Percentiles rank a stretch among this genome's conserved stretches.
Evolutionary conservation across 2,329 filamentous ascomycete species (phyloP).

Genomic region (Diaporthe citri): DNA sequence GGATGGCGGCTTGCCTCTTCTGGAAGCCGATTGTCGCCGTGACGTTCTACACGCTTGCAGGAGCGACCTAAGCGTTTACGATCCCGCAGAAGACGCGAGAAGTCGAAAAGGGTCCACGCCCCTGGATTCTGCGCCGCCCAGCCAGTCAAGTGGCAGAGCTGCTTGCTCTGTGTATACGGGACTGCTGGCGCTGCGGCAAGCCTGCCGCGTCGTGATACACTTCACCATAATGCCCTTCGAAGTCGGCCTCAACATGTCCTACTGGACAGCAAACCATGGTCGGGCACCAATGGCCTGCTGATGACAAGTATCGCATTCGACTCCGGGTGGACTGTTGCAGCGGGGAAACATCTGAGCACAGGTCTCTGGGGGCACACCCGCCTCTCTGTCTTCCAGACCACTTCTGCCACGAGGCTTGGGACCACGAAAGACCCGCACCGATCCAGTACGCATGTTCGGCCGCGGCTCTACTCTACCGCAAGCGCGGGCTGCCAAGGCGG

Average conservation of each 20-base stretch:
- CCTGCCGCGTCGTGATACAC: background rate
- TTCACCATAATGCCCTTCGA: background rate
- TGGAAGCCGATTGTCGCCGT: background rate
- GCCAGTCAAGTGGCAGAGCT: background rate
- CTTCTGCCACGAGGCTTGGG: constrained; percentile 18
- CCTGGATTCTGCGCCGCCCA: background rate
- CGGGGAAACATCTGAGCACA: background rate
- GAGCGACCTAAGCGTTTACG: background rate
- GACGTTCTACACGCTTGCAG: background rate
- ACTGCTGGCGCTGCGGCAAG: background rate
- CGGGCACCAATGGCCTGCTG: background rate
- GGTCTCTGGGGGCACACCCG: background rate
- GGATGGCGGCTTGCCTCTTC: constrained; percentile 14
- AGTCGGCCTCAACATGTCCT: background rate
- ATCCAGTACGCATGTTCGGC: background rate
- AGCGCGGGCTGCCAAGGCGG: constrained; percentile 6
- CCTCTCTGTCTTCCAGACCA: background rate
- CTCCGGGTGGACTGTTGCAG: background rate
- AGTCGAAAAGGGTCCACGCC: background rate
- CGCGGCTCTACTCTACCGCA: constrained; percentile 13
- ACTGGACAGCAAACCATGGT: constrained; percentile 2
- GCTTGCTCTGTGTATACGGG: background rate
- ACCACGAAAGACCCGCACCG: background rate
- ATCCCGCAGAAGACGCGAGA: background rate
- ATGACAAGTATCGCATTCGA: background rate